phyloP scores from a whole-genome alignment of 2,329 filamentous ascomycete genomes.

The Blumeria graminis region DNA sequence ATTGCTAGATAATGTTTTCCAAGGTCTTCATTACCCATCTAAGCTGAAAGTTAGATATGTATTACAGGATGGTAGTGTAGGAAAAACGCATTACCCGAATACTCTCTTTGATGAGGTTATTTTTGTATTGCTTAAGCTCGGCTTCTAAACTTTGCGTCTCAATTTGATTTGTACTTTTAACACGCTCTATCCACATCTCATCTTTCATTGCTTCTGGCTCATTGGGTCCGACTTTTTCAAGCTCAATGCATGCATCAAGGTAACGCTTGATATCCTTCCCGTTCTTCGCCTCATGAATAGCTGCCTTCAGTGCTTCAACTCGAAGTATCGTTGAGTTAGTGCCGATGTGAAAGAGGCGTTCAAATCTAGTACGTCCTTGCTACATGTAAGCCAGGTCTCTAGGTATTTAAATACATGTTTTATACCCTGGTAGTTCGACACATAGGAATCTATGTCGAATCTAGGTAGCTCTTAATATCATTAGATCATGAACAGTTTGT shows the following conservation, averaged over 20 bases:
- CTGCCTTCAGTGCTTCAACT: constrained; percentile 57
- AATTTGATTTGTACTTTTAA: constrained; percentile 37
- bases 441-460: constrained; percentile 2
- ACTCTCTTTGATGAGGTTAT: constrained; percentile 92
- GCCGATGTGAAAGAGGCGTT: constrained; percentile 65
- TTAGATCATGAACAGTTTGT: too few relatives aligned
- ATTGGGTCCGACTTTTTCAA: constrained; percentile 36
- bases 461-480: constrained; percentile 1
- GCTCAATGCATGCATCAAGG: constrained; percentile 36
- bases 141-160: constrained; percentile 57
- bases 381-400: background rate
- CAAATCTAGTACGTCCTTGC: constrained; percentile 59
- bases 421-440: constrained; percentile 2
- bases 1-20: constrained; percentile 60
- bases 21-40: constrained; percentile 91
- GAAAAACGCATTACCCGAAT: constrained; percentile 37
- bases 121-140: constrained; percentile 81
- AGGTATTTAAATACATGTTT: background rate
- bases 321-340: constrained; percentile 51
- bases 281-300: constrained; percentile 49
- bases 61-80: too few relatives aligned
- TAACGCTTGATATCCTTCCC: constrained; percentile 55
- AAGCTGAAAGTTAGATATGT: constrained; percentile 1
- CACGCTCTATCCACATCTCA: constrained; percentile 47
- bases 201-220: constrained; percentile 47